Evolutionary conservation across 352 stramenopile genomes (phyloP), one percentile per base, ranked within the genome.

Genomic region (Globisporangium iwayamae): DNA sequence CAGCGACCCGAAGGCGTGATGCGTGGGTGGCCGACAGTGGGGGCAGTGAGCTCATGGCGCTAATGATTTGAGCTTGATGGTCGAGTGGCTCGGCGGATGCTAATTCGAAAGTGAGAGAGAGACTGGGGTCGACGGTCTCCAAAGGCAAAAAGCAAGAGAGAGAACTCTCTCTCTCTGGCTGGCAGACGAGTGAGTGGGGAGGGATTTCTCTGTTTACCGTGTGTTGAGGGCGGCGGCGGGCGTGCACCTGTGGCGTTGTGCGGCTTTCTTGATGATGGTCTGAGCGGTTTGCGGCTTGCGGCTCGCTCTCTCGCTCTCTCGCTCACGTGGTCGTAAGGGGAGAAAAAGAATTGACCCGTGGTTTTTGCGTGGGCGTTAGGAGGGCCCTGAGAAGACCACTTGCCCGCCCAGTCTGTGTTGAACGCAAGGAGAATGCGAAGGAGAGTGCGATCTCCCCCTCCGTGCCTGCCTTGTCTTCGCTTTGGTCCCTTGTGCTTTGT

Each of bases 341-440:
- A 11, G 50, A 32, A 56, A 56, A 55, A 38, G 25, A 55, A 55
- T 55, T 55, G 14, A 7, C 50, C 50, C 32, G 50, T 38, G 50
- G 50, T 28, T 55, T 55, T 32, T 55, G 13, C 1, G 36, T 22
- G n/a, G 2, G 7, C 9, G 9, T 14, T 14, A 55, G 20, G 22
- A 7, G 4, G 9, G 25, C 38, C 25, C 11, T 18, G 13, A 55
- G 48, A 32, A 30, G 47, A 28, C 25, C 32, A 11, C 48, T 18
- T 18, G 32, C 14, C 4, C 14, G n/a, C 22, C 22, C 48, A 54
- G 50, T 55, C 28, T 46, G 39, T n/a, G 14, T n/a, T n/a, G 13
- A 14, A 41, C 8, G 36, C 36, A 41, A 41, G 36, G 32, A 9
- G 32, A 36, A 8, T 4, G 36, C 4, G 36, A 41, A 11, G 3